phyloP scores from a whole-genome alignment of 371 early-diverging fungal species.

The Mortierella sp. region DNA sequence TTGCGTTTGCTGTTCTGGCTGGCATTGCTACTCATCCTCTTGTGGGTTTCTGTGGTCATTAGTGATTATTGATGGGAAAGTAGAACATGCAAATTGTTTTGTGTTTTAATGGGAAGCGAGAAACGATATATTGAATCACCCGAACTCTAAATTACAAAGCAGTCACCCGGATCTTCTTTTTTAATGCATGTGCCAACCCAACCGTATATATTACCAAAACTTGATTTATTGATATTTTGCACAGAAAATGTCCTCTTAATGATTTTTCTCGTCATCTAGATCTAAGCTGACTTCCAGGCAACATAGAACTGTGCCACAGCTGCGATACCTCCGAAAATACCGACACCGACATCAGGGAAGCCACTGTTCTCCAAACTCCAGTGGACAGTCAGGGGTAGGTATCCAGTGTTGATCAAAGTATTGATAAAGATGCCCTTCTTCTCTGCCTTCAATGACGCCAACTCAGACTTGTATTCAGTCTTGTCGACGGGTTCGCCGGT shows the following conservation, averaged over 20 bases:
- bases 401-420: constrained; percentile 90
- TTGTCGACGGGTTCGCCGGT: constrained; percentile 62
- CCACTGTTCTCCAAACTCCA: constrained; percentile 87
- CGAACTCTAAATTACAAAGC: background rate
- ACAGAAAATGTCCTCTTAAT: background rate
- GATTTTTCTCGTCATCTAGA: background rate
- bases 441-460: constrained; percentile 69
- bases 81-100: background rate
- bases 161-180: background rate
- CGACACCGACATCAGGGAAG: constrained; percentile 94
- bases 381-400: constrained; percentile 94
- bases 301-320: constrained; percentile 86
- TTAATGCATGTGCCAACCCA: background rate
- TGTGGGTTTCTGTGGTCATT: constrained; percentile 13
- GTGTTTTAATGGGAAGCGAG: background rate
- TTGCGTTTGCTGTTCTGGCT: constrained; percentile 5
- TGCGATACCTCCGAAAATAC: constrained; percentile 93
- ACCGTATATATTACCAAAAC: background rate
- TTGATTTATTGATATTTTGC: background rate
- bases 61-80: background rate
- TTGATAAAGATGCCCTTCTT: constrained; percentile 73
- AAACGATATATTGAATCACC: background rate
- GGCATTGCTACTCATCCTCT: constrained; percentile 1
- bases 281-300: constrained; percentile 81
- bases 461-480: constrained; percentile 65